A percentile compares a stretch with the other conserved stretches of the same genome.
Conservation (phyloP, 345 rosid genomes). For the Brassica rapa region DNA sequence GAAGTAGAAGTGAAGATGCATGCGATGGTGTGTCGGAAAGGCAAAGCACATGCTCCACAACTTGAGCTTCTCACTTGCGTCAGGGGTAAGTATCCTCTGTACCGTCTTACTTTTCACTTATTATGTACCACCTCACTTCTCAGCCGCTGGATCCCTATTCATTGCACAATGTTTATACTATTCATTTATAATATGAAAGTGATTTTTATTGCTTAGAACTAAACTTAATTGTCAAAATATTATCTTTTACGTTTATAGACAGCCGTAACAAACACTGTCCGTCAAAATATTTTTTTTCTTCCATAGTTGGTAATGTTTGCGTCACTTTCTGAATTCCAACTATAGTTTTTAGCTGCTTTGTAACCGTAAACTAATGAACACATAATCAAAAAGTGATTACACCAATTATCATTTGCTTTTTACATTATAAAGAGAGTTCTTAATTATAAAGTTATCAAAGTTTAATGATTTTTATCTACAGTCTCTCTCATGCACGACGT, state of each 20-base stretch:
- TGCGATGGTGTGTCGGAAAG: conserved; percentile 45
- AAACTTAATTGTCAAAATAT: neutral
- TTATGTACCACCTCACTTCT: conserved; percentile 16
- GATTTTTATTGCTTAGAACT: neutral
- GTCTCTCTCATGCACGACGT: conserved; percentile 4
- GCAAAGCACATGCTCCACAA: conserved; percentile 41
- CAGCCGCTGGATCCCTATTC: conserved; percentile 25
- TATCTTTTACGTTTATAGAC: neutral
- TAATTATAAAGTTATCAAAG: neutral
- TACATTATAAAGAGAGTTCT: neutral
- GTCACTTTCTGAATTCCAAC: neutral
- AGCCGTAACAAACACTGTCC: neutral
- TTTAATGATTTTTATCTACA: neutral
- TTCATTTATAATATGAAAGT: neutral
- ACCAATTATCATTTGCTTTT: neutral
- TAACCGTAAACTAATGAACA: neutral
- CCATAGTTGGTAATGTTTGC: neutral
- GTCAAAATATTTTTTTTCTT: neutral
- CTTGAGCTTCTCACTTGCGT: conserved; percentile 35
- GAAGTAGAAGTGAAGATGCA: conserved; percentile 46
- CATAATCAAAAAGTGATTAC: neutral
- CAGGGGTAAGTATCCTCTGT: conserved; percentile 29
- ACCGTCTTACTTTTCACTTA: conserved; percentile 26
- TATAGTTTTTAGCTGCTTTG: neutral
- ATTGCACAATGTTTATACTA: neutral